These are phyloP conservation scores for Mycosphaerella sp. DNA, from an alignment of 2,329 filamentous ascomycete species.

Conservation along the genomic window DNA sequence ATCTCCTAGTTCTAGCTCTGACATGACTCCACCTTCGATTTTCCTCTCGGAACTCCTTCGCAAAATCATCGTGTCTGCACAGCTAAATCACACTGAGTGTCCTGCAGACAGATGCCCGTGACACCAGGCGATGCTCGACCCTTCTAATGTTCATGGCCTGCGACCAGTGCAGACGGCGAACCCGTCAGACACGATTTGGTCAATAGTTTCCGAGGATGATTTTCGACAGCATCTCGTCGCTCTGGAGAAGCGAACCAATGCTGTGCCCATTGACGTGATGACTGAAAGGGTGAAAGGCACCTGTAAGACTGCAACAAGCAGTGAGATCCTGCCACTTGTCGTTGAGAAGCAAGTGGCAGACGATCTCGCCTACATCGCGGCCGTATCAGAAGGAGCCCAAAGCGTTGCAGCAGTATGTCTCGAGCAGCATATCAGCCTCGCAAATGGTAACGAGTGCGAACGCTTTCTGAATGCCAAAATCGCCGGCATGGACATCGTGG, in stretches of 20 bases:
- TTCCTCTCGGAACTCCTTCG: background rate
- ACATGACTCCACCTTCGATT: background rate
- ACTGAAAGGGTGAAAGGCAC: background rate
- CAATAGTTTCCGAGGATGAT: constrained; percentile 4
- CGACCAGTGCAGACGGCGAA: constrained; percentile 7
- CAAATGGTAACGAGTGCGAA: background rate
- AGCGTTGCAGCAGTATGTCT: constrained; percentile 16
- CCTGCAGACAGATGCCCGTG: background rate
- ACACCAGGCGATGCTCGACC: background rate
- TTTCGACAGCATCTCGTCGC: constrained; percentile 12
- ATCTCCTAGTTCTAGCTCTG: background rate
- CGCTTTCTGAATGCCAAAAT: constrained; percentile 1
- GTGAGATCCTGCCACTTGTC: background rate
- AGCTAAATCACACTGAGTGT: background rate
- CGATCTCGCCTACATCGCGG: constrained; percentile 13
- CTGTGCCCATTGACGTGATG: constrained; percentile 13
- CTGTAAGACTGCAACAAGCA: background rate
- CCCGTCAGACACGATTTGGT: constrained; percentile 10
- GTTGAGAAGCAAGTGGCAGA: constrained; percentile 14
- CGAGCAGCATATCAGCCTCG: constrained; percentile 6
- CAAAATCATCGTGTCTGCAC: background rate
- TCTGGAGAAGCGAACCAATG: constrained; percentile 14
- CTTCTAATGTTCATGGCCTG: background rate
- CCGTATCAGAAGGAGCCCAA: constrained; percentile 14
- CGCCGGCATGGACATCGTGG: constrained; percentile 15